Base-by-base conservation (phyloP, 2,329 filamentous ascomycete species). In the Phoma herbarum region DNA sequence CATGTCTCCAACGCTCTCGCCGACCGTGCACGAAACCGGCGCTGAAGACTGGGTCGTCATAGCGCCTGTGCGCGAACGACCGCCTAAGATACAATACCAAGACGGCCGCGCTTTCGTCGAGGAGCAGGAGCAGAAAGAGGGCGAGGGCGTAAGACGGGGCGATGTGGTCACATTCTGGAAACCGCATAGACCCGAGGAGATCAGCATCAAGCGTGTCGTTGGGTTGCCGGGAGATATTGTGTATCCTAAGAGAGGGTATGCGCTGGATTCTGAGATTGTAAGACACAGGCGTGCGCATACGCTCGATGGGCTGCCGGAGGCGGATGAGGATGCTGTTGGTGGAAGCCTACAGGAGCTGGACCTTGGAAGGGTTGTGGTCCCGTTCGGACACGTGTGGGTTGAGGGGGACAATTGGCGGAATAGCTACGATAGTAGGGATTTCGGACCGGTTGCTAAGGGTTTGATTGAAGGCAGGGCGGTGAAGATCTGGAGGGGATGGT, bases 361-460 rank as follows among this genome's bases (percentile, higher is more conserved):
- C 35, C 29, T 63, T 8, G 72, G 75, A 2, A 75, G 65, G 57
- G 74, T 90, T 44, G 83, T 84, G 62, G 86, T 99, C 22, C 94
- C 93, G 5, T 84, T 84, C 62, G 92, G 92, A 18, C 93, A 98
- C 80, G 84, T 98, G 26, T 99, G 95, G 95, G 87, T 99, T 1
- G 94, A 98, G 75, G 95, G 95, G 1, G 95, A 99, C 74, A 92
- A 90, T 69, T 85, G 86, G 67, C 83, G 85, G 49, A 85, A 86
- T 68, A 92, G 87, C 54, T 76, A 88, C 59, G 95, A 99, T 79
- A 97, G 93, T 77, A 96, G 97, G 78, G 87, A 87, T 12, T 97
- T 96, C 76, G 95, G 95, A 1, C 92, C 95, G 4, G 87, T 96
- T 46, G 90, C 90, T 23, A 86, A 86, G 63, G 86, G 85, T 53